Percentiles rank a stretch among this genome's conserved stretches.
Evolutionary conservation across 2,329 filamentous ascomycete genomes (phyloP).

Genomic region (Colletotrichum sansevieriae): DNA sequence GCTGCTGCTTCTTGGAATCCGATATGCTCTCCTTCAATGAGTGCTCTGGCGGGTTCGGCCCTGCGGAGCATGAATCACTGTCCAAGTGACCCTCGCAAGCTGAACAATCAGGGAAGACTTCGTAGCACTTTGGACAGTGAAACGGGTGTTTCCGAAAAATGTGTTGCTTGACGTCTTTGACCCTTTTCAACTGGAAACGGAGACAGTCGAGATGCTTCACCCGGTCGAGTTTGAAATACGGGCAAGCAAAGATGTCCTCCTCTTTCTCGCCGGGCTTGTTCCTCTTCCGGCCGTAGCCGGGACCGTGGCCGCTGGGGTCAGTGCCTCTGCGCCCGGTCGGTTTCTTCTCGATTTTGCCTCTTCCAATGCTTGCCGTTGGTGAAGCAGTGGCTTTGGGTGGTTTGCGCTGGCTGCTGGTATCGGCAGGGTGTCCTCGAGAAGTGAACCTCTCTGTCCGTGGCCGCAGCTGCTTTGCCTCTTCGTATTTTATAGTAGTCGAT

Average conservation of each 20-base stretch:
- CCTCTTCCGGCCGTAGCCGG: background rate
- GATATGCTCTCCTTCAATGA: background rate
- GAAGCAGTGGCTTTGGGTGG: background rate
- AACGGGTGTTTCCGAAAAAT: slow-evolving; percentile 5
- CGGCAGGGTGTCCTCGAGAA: background rate
- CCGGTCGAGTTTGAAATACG: slow-evolving; percentile 4
- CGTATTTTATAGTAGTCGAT: too few species aligned
- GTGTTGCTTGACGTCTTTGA: slow-evolving; percentile 26
- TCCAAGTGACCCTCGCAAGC: background rate
- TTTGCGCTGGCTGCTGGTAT: background rate
- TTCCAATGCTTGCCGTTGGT: background rate
- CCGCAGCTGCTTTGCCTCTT: too few species aligned
- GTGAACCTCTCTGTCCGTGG: background rate
- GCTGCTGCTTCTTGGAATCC: background rate
- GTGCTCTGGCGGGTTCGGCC: too few species aligned
- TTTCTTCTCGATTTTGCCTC: background rate
- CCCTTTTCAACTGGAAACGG: slow-evolving; percentile 1
- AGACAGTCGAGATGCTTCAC: slow-evolving; percentile 10
- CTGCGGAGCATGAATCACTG: background rate
- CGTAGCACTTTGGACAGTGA: background rate
- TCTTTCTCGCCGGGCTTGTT: background rate
- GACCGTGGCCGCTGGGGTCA: background rate
- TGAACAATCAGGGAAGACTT: background rate
- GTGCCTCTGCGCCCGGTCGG: background rate
- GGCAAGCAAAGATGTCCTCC: slow-evolving; percentile 1